Evolutionary conservation across 768 basidiomycete species (phyloP).

Genomic region (Russula brevipes): DNA sequence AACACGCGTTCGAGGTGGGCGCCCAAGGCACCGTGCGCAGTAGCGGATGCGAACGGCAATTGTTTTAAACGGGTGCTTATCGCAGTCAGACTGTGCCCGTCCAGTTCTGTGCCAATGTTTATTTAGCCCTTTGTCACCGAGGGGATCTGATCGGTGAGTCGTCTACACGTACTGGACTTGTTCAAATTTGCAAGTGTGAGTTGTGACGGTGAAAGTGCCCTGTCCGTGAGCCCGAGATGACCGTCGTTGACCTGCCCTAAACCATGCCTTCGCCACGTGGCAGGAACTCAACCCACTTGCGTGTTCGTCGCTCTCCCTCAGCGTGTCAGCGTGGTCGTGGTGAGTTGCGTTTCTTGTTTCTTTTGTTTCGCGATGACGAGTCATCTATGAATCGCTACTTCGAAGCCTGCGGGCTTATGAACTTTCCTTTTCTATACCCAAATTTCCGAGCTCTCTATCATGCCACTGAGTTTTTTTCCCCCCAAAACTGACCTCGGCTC

Average conservation of each 20-base stretch:
- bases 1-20: neutral
- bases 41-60: too few relatives aligned
- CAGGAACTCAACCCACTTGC: neutral
- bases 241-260: conserved; percentile 2
- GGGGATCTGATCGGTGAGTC: too few relatives aligned
- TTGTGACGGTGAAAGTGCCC: too few relatives aligned
- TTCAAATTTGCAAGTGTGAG: too few relatives aligned
- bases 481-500: neutral
- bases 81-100: too few relatives aligned
- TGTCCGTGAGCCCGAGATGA: too few relatives aligned
- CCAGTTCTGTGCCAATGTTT: too few relatives aligned
- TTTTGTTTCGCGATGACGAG: conserved; percentile 50
- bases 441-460: conserved; percentile 66
- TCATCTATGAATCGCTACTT: conserved; percentile 81
- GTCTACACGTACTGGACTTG: too few relatives aligned
- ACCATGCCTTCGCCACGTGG: neutral
- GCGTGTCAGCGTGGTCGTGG: neutral
- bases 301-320: too few relatives aligned
- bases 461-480: neutral
- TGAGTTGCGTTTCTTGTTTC: conserved; percentile 18
- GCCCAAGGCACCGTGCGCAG: neutral
- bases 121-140: too few relatives aligned
- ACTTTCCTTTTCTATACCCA: conserved; percentile 69
- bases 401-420: conserved; percentile 69
- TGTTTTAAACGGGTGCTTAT: too few relatives aligned